phyloP scores from a whole-genome alignment of 2,329 filamentous ascomycete species.

The Colletotrichum musae region DNA sequence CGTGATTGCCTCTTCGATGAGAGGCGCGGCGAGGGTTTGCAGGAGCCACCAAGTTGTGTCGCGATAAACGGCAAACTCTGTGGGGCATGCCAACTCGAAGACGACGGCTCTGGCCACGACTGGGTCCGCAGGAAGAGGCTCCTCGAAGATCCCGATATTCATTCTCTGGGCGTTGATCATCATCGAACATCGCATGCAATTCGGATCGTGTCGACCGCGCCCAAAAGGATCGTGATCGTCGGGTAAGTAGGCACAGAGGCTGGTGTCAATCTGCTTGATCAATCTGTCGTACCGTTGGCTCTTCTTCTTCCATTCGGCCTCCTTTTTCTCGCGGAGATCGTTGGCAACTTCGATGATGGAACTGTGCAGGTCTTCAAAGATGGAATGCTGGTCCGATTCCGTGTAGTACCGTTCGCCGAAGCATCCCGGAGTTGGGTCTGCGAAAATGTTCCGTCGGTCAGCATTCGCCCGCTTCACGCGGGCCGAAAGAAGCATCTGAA shows the following conservation, averaged over 20 bases:
- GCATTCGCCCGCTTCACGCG: constrained; percentile 47
- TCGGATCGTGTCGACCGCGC: constrained; percentile 43
- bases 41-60: constrained; percentile 58
- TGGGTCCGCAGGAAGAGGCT: constrained; percentile 54
- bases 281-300: constrained; percentile 50
- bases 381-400: constrained; percentile 40
- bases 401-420: constrained; percentile 48
- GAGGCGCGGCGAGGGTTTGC: constrained; percentile 46
- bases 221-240: constrained; percentile 42
- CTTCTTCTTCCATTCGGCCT: constrained; percentile 50
- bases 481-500: constrained; percentile 54
- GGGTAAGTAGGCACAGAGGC: constrained; percentile 50
- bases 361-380: constrained; percentile 41
- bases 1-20: constrained; percentile 35
- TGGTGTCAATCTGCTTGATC: constrained; percentile 48
- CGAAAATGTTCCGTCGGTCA: constrained; percentile 60
- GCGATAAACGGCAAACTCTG: constrained; percentile 54
- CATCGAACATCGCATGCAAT: constrained; percentile 55
- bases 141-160: constrained; percentile 55
- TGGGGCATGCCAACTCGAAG: constrained; percentile 58
- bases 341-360: constrained; percentile 46
- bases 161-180: constrained; percentile 48
- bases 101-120: constrained; percentile 52
- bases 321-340: constrained; percentile 44
- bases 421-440: constrained; percentile 51